phyloP scores from a whole-genome alignment of 345 rosid genomes.

The Psidium guajava region DNA sequence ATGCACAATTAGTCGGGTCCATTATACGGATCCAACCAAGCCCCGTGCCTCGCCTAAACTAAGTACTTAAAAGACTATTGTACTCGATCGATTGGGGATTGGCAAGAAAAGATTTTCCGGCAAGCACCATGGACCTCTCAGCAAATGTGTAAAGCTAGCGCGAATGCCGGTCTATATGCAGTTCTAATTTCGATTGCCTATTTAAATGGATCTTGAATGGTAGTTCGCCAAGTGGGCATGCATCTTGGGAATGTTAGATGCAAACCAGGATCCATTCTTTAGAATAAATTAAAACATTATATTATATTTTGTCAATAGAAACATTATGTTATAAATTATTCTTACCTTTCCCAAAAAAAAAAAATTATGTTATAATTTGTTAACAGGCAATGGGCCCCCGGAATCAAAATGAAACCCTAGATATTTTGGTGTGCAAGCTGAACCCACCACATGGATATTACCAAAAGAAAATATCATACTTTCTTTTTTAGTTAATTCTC shows the following conservation, averaged over 20 bases:
- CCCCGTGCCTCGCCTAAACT: too few species aligned
- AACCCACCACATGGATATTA: neutral
- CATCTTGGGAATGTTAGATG: neutral
- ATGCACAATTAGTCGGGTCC: too few species aligned
- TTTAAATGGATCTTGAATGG: neutral
- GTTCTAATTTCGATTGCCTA: neutral
- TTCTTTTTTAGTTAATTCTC: neutral
- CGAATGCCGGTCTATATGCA: neutral
- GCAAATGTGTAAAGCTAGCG: too few species aligned
- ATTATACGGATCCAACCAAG: too few species aligned
- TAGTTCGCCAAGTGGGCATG: neutral
- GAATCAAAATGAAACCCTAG: neutral
- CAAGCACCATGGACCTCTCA: too few species aligned
- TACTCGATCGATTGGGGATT: too few species aligned
- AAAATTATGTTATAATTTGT: neutral
- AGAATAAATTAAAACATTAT: neutral
- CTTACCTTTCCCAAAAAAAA: too few species aligned
- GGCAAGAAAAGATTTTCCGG: too few species aligned
- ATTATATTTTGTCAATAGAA: neutral
- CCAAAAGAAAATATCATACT: neutral
- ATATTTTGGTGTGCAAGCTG: neutral
- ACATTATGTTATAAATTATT: neutral
- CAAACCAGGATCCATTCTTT: neutral
- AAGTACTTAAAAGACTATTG: too few species aligned
- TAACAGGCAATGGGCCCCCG: neutral